Evolutionary conservation across 2,329 filamentous ascomycete species (phyloP).

Genomic region (Botrytis fragariae): DNA sequence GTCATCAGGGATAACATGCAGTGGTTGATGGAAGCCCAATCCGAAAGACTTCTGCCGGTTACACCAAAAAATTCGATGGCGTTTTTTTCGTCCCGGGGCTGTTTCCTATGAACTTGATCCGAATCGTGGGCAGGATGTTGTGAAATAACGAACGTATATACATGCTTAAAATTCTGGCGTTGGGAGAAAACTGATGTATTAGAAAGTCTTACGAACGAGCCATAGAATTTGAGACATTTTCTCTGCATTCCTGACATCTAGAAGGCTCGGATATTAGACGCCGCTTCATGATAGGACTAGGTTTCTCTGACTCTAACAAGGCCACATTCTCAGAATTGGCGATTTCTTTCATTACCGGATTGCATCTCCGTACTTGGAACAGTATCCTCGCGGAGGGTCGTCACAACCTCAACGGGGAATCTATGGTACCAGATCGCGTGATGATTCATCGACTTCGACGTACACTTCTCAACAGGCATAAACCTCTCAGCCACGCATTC

Average conservation of each 20-base stretch:
- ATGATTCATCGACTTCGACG: not conserved
- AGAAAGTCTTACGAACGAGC: not conserved
- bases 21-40: not conserved
- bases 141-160: not conserved
- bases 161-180: too few relatives aligned
- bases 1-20: not conserved
- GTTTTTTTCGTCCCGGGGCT: too few relatives aligned
- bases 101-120: not conserved
- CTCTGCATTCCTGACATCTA: not conserved
- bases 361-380: not conserved
- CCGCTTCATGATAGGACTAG: too few relatives aligned
- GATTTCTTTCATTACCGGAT: too few relatives aligned
- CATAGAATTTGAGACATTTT: not conserved
- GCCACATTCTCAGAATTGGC: too few relatives aligned
- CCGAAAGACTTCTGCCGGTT: not conserved
- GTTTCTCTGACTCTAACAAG: accelerated
- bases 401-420: not conserved
- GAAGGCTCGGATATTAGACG: not conserved
- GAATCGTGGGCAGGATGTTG: not conserved
- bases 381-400: too few relatives aligned
- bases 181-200: not conserved
- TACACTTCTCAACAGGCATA: not conserved
- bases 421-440: not conserved
- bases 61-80: not conserved
- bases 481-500: not conserved